Conservation (phyloP, 371 early-diverging fungal genomes). For the Mucor racemosus region DNA sequence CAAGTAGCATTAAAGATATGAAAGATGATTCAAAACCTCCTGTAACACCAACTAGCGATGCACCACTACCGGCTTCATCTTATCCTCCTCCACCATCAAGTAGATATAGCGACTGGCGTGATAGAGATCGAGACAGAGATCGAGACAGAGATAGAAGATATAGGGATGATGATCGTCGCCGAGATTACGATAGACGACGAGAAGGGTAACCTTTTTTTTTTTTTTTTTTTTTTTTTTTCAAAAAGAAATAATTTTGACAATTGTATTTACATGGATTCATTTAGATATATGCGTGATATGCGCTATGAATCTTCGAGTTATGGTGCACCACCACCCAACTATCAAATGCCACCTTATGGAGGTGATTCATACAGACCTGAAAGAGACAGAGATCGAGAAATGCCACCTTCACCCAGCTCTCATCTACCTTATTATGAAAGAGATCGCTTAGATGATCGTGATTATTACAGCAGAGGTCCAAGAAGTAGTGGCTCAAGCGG, state of each 20-base stretch:
- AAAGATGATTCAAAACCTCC: slow-evolving; percentile 38
- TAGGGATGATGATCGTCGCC: slow-evolving; percentile 53
- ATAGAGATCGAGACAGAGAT: slow-evolving; percentile 51
- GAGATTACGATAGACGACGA: slow-evolving; percentile 49
- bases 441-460: slow-evolving; percentile 48
- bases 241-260: neutral
- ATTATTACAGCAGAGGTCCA: slow-evolving; percentile 37
- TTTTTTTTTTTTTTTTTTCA: too few relatives aligned
- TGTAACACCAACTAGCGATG: slow-evolving; percentile 8
- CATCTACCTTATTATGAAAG: slow-evolving; percentile 45
- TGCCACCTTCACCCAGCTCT: slow-evolving; percentile 43
- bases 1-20: slow-evolving; percentile 31
- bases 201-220: slow-evolving; percentile 36
- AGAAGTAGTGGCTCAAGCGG: neutral
- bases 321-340: slow-evolving; percentile 38
- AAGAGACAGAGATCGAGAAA: slow-evolving; percentile 46
- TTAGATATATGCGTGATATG: slow-evolving; percentile 42
- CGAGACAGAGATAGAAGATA: slow-evolving; percentile 50
- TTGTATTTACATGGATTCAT: neutral
- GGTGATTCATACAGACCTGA: slow-evolving; percentile 56
- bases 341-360: slow-evolving; percentile 47
- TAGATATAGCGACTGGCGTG: slow-evolving; percentile 42
- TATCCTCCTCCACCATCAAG: neutral
- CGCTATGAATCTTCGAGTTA: slow-evolving; percentile 48
- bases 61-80: neutral